phyloP scores from a whole-genome alignment of 2,329 filamentous ascomycete genomes.

The Fusarium sp. region DNA sequence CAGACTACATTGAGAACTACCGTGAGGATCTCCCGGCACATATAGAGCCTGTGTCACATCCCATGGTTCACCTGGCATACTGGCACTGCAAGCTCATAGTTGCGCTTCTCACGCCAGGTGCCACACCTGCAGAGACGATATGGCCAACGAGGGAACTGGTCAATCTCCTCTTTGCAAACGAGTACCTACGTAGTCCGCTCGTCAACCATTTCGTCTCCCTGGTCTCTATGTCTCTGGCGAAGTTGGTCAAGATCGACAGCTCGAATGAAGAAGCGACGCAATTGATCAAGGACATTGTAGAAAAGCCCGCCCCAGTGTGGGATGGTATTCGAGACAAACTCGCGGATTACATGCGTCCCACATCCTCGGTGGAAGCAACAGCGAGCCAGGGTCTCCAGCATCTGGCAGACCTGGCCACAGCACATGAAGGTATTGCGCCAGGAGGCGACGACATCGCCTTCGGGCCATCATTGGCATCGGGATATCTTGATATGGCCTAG shows the following conservation, averaged over 20 bases:
- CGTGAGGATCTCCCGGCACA: constrained; percentile 72
- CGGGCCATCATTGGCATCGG: constrained; percentile 53
- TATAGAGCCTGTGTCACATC: constrained; percentile 65
- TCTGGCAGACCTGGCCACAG: constrained; percentile 69
- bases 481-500: constrained; percentile 54
- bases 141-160: constrained; percentile 71
- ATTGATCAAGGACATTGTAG: constrained; percentile 68
- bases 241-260: constrained; percentile 67
- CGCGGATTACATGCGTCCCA: constrained; percentile 53
- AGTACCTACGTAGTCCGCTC: constrained; percentile 71
- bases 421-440: constrained; percentile 54
- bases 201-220: constrained; percentile 76
- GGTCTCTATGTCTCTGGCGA: constrained; percentile 70
- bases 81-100: constrained; percentile 77
- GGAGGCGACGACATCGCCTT: constrained; percentile 52
- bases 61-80: constrained; percentile 75
- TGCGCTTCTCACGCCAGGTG: constrained; percentile 69
- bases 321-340: constrained; percentile 66
- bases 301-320: constrained; percentile 68
- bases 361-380: constrained; percentile 56
- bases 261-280: constrained; percentile 69
- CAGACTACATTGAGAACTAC: constrained; percentile 69
- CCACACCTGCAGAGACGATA: constrained; percentile 69
- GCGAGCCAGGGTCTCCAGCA: constrained; percentile 70
- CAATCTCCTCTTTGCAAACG: constrained; percentile 68